Evolutionary conservation across 176 grass and related monocot genomes (phyloP), one percentile per base, ranked within the genome.

Genomic region (Carex scoparia): DNA sequence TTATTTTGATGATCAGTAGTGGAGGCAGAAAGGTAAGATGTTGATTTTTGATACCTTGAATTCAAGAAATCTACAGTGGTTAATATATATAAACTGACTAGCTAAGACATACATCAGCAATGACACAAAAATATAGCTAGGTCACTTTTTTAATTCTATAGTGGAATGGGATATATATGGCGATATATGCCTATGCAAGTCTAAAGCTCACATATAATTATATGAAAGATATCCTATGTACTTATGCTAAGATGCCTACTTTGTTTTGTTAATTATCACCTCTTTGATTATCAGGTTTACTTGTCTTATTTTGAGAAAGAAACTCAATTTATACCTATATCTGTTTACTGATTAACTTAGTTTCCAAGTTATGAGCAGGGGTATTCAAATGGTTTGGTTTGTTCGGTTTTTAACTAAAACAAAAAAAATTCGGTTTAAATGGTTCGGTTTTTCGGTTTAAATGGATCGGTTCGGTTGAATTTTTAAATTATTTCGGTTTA

Each of bases 21-120:
- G 90, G 90, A 79, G 86, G 90, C 86, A 88, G 87, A 94, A 97
- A 90, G 86, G 81, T 14, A 85, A 40, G 92, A 92, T 80, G 86
- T 75, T 86, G 90, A 94, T 86, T 51, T 79, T 18, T 84, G 81
- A 72, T 66, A 49, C 37, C 31, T 80, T 48, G 71, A 88, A 88
- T 84, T 88, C 81, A 88, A 84, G 61, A 84, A 83, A 31, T 2
- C 15, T 46, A 63, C 80, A 83, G 40, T 78, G 51, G 35, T 31
- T 54, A 30, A 31, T 54, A 53, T 75, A 31, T 54, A 53, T 75
- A 54, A 75, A 75, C 5, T 78, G n/a, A 31, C 7, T 6, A 40
- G 32, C n/a, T 55, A 78, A 53, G 49, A 51, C 28, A 33, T 56
- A 55, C 6, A 57, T 56, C 72, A 76, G 10, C 48, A 69, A 31